Evolutionary conservation across 495 filamentous ascomycete genomes (phyloP).

Genomic region (Usnea hakonensis): DNA sequence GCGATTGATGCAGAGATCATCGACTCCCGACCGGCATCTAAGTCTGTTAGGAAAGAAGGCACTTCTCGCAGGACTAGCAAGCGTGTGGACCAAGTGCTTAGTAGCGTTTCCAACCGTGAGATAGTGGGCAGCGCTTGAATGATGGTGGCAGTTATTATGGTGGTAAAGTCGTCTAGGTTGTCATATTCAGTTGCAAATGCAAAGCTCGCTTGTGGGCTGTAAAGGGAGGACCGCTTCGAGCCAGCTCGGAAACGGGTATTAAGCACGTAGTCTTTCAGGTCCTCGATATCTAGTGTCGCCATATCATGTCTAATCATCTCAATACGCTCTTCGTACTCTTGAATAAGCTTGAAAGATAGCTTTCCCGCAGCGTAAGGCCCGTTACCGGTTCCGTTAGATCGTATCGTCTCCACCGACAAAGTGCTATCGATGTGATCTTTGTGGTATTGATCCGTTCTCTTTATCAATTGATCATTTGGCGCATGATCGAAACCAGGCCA

Average conservation of each 20-base stretch:
- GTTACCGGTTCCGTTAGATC: slow-evolving; percentile 18
- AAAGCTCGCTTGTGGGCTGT: slow-evolving; percentile 35
- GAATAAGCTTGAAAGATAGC: slow-evolving; percentile 52
- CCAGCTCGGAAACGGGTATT: slow-evolving; percentile 60
- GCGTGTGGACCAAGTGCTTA: slow-evolving; percentile 70
- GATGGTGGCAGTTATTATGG: slow-evolving; percentile 80
- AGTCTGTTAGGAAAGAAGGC: slow-evolving; percentile 56
- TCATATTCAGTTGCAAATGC: slow-evolving; percentile 46
- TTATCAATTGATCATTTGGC: background rate
- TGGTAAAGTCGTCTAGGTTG: slow-evolving; percentile 74
- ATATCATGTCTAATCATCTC: slow-evolving; percentile 71
- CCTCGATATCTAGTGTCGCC: slow-evolving; percentile 75
- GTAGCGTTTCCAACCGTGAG: slow-evolving; percentile 57
- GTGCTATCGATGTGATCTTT: slow-evolving; percentile 41
- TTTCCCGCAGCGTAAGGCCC: slow-evolving; percentile 56
- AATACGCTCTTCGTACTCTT: slow-evolving; percentile 62
- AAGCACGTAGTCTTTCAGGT: slow-evolving; percentile 82
- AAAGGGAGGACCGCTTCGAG: slow-evolving; percentile 47
- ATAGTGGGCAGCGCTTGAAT: slow-evolving; percentile 77
- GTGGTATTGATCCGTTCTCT: slow-evolving; percentile 41
- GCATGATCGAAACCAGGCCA: slow-evolving; percentile 49
- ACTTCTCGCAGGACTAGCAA: slow-evolving; percentile 64
- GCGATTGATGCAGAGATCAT: slow-evolving; percentile 56
- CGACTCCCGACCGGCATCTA: slow-evolving; percentile 55
- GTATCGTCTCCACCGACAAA: slow-evolving; percentile 20